Conservation (phyloP, 495 filamentous ascomycete genomes). For the Terfezia claveryi region DNA sequence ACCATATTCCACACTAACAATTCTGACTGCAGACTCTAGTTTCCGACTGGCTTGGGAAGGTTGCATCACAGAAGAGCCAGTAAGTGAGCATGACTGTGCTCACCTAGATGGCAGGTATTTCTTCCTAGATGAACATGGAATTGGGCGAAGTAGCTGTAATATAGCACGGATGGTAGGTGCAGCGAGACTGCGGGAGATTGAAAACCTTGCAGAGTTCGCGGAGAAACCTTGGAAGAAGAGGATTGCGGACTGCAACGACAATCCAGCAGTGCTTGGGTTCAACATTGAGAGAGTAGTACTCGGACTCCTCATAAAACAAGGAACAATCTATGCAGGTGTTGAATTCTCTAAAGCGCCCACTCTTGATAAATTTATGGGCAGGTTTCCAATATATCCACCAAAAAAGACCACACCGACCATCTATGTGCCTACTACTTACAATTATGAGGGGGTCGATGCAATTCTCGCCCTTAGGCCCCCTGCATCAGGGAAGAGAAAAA, state of each 20-base stretch:
- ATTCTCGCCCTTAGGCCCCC: not conserved
- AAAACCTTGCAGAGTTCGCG: not conserved
- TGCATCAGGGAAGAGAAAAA: not conserved
- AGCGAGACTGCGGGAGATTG: not conserved
- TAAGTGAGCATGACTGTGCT: not conserved
- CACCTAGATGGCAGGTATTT: not conserved
- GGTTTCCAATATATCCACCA: not conserved
- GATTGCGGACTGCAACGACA: not conserved
- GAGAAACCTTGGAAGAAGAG: not conserved
- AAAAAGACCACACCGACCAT: not conserved
- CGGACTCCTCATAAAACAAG: not conserved
- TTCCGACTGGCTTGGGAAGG: not conserved
- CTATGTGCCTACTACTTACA: not conserved
- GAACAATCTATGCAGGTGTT: not conserved
- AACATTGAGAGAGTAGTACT: not conserved
- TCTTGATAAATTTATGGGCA: not conserved
- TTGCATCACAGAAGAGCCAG: not conserved
- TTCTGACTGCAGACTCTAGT: not conserved
- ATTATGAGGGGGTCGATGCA: not conserved
- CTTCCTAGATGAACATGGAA: not conserved
- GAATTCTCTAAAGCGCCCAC: not conserved
- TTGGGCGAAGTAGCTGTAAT: not conserved
- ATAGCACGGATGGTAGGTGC: not conserved
- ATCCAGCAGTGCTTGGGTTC: not conserved
- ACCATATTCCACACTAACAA: too few relatives aligned